phyloP scores from a whole-genome alignment of 2,329 filamentous ascomycete species.

The Metarhizium anisopliae region DNA sequence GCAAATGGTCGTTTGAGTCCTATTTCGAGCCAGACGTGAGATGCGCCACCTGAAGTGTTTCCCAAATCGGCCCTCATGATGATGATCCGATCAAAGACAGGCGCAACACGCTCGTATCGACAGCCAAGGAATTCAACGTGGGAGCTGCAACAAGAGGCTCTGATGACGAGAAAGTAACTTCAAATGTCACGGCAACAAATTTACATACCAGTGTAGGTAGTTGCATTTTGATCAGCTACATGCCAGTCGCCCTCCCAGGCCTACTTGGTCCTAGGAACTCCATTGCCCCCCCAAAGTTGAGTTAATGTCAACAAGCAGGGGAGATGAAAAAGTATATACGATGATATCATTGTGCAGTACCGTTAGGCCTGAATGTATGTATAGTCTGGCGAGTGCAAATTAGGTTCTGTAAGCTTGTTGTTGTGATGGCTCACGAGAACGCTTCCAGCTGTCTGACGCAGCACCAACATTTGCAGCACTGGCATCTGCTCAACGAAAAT shows the following conservation, averaged over 20 bases:
- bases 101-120: not conserved
- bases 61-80: not conserved
- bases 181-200: not conserved
- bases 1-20: not conserved
- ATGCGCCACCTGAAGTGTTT: not conserved
- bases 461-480: too few species aligned
- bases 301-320: too few species aligned
- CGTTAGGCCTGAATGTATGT: too few species aligned
- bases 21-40: not conserved
- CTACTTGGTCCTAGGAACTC: not conserved
- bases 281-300: too few species aligned
- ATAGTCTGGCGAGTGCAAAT: too few species aligned
- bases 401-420: too few species aligned
- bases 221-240: not conserved
- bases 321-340: too few species aligned
- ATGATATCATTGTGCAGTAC: too few species aligned
- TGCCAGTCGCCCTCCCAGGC: not conserved
- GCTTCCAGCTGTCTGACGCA: too few species aligned
- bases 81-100: not conserved
- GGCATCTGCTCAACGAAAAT: too few species aligned
- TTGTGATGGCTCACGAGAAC: too few species aligned
- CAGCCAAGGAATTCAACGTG: not conserved
- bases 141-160: not conserved
- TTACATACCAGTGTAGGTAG: not conserved
- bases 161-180: not conserved